Base-by-base conservation (phyloP, 371 early-diverging fungal species). In the Mucor velutinosus region DNA sequence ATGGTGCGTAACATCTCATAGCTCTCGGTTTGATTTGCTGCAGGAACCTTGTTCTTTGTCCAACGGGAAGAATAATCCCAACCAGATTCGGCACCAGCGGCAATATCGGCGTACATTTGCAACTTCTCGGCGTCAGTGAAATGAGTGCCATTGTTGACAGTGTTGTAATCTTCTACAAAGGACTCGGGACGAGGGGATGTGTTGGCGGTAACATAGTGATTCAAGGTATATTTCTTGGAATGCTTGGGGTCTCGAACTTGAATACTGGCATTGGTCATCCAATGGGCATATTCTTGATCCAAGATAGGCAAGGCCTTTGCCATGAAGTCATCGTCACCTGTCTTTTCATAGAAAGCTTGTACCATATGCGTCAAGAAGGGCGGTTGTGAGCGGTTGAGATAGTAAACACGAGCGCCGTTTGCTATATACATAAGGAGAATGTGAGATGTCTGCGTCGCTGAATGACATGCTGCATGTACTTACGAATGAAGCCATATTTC, bases 41-140 rank as follows among this genome's bases (percentile, higher is more conserved):
- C 55, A 1, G 76, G 77, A 8, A 30, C 32, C 11, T 83, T 74
- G 39, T 73, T 47, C 10, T 66, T 72, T 6, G 90, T 76, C 93
- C 93, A 94, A 32, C 96, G 84, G 3, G 89, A 82, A 19, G 91
- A 87, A 70, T 90, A 96, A 77, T 96, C 96, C 94, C 94, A 94
- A 10, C 97, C 98, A 17, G 91, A 86, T 76, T 97, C 97, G 4
- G 98, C 94, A 23, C 88, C 94, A 0, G 95, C 81, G 17, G 93
- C 93, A 56, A 95, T 69, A 43, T 95, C 89, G 1, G 85, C 77
- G 70, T 88, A 95, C 12, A 92, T 64, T 3, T 49, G 66, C 4
- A 60, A 58, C 43, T 81, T 83, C 0, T 69, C 65, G 0, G 60
- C 67, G 0, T 62, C 56, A 37, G 76, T 77, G 14, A 77, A 72